phyloP scores from a whole-genome alignment of 108 stramenopile genomes.

The Aureococcus anophagefferens region DNA sequence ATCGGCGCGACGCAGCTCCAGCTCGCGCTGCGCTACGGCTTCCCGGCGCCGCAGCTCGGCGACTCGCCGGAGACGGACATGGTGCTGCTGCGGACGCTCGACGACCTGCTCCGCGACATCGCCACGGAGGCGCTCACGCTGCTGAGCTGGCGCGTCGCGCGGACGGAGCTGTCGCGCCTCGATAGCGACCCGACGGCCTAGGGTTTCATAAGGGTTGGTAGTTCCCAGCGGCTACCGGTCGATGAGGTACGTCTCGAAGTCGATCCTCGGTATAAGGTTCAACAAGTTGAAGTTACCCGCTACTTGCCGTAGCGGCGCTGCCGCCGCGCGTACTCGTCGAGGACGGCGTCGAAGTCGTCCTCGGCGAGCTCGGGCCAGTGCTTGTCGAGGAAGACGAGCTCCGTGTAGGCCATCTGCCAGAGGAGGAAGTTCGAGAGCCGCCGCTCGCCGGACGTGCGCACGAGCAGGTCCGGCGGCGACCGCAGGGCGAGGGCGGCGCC shows the following conservation, averaged over 20 bases:
- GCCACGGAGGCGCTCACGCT: not conserved
- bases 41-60: constrained; percentile 49
- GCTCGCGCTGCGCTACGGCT: constrained; percentile 47
- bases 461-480: constrained; percentile 66
- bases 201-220: too few relatives aligned
- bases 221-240: too few relatives aligned
- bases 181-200: too few relatives aligned
- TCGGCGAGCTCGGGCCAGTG: constrained; percentile 78
- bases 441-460: constrained; percentile 88
- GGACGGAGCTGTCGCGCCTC: constrained; percentile 8
- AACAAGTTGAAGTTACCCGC: too few relatives aligned
- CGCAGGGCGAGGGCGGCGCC: constrained; percentile 39
- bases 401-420: constrained; percentile 87
- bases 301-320: constrained; percentile 66
- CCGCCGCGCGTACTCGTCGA: constrained; percentile 36
- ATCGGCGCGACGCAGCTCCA: constrained; percentile 64
- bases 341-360: constrained; percentile 47
- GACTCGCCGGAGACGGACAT: constrained; percentile 13
- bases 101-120: not conserved
- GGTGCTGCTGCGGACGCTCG: not conserved
- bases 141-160: constrained; percentile 20
- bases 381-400: constrained; percentile 85
- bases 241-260: too few relatives aligned
- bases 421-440: constrained; percentile 86
- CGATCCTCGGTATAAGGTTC: too few relatives aligned